Conservation (phyloP, 1,284 basidiomycete species). For the Naganishia cerealis region DNA sequence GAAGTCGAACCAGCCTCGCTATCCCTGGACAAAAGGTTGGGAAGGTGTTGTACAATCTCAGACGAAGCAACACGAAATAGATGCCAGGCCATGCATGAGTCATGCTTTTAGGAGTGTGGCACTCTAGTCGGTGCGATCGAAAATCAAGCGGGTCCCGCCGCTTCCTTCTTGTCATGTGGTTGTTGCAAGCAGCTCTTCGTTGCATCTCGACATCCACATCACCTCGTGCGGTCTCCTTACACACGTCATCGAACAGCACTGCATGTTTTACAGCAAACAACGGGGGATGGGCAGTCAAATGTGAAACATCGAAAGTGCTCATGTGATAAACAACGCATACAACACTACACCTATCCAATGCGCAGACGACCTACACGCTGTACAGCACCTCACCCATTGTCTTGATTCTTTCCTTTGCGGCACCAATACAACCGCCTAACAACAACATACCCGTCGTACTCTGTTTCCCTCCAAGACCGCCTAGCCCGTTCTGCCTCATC, state of each 20-base stretch:
- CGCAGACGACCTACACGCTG: not conserved
- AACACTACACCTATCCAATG: not conserved
- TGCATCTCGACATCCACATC: not conserved
- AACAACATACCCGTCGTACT: slow-evolving; percentile 25
- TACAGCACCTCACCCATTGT: slow-evolving; percentile 30
- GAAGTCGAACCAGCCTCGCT: not conserved
- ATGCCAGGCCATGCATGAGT: slow-evolving; percentile 5
- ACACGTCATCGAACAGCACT: too few species aligned
- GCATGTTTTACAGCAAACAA: too few species aligned
- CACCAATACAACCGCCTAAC: slow-evolving; percentile 30
- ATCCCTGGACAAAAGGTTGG: not conserved
- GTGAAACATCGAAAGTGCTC: not conserved
- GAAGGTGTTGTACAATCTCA: not conserved
- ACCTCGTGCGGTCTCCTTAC: not conserved
- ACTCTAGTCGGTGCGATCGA: slow-evolving; percentile 8
- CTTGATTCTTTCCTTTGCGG: slow-evolving; percentile 25
- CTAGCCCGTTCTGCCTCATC: slow-evolving; percentile 33
- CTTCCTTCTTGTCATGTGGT: not conserved
- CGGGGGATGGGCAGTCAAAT: not conserved
- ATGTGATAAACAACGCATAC: not conserved
- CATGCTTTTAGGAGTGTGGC: slow-evolving; percentile 16
- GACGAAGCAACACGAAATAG: not conserved
- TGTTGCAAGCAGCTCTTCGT: not conserved
- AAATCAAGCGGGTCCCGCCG: not conserved
- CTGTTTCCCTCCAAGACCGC: slow-evolving; percentile 27